phyloP scores from a whole-genome alignment of 805 yeast species.

The Nakazawaea sp. region DNA sequence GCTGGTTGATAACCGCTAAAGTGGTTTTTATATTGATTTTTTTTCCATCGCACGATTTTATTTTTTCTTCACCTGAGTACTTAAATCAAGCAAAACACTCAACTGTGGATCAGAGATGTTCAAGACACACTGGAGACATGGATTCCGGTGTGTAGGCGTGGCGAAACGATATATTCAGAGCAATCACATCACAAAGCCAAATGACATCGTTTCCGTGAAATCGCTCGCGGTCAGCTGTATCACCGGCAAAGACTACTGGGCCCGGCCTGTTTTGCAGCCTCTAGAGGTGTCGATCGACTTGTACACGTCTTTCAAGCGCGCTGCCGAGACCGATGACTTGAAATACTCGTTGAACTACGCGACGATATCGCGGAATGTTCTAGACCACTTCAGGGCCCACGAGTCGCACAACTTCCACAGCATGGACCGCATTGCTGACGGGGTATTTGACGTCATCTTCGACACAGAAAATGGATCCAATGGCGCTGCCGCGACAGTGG shows the following conservation, averaged over 20 bases:
- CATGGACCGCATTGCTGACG: slow-evolving; percentile 28
- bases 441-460: slow-evolving; percentile 18
- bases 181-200: no score
- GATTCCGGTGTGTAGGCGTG: no score
- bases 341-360: slow-evolving; percentile 85
- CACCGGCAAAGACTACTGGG: slow-evolving; percentile 74
- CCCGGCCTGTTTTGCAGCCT: slow-evolving; percentile 59
- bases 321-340: slow-evolving; percentile 79
- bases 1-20: no score
- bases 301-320: slow-evolving; percentile 59
- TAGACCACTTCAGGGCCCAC: slow-evolving; percentile 38
- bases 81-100: no score
- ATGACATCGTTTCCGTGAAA: slow-evolving; percentile 40
- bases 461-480: slow-evolving; percentile 5
- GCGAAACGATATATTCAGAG: no score
- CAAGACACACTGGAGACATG: no score
- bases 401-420: slow-evolving; percentile 33
- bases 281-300: slow-evolving; percentile 52
- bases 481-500: slow-evolving; percentile 15
- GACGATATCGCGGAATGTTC: slow-evolving; percentile 62
- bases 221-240: slow-evolving; percentile 56
- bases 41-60: no score
- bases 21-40: no score
- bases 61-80: no score
- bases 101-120: no score